Conservation (phyloP, 345 rosid species). For the Eucalyptus cloeziana region DNA sequence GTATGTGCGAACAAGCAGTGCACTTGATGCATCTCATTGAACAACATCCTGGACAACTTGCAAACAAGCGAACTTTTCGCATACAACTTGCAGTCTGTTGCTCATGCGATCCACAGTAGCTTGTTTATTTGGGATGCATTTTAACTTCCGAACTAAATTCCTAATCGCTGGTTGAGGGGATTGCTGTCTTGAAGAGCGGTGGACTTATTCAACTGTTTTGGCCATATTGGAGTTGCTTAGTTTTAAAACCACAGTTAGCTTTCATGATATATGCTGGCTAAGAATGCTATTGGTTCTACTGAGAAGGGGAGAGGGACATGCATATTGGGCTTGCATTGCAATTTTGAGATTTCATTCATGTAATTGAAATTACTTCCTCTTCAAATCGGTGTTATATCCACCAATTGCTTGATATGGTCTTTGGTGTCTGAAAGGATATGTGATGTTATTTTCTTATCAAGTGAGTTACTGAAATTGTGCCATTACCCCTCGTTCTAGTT, state of each 20-base stretch:
- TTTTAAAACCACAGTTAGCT: not conserved
- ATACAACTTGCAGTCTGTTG: not conserved
- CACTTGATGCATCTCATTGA: not conserved
- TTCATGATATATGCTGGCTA: not conserved
- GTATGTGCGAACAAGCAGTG: not conserved
- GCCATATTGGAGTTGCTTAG: not conserved
- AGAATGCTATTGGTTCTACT: not conserved
- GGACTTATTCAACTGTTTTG: not conserved
- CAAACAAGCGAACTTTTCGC: not conserved
- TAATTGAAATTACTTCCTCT: not conserved
- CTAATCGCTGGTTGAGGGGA: not conserved
- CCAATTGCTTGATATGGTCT: not conserved
- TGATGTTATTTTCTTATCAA: not conserved
- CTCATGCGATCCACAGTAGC: not conserved
- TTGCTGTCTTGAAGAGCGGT: not conserved
- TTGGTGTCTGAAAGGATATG: not conserved
- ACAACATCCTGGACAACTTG: not conserved
- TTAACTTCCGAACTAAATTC: not conserved
- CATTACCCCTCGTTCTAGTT: constrained; percentile 10
- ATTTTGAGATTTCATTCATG: not conserved
- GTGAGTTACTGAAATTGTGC: not conserved
- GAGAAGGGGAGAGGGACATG: not conserved
- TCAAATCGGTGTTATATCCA: not conserved
- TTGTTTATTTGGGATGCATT: not conserved
- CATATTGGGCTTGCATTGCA: not conserved